Conservation (phyloP, 1,284 basidiomycete genomes). For the Stygiomarasmius scandens region DNA sequence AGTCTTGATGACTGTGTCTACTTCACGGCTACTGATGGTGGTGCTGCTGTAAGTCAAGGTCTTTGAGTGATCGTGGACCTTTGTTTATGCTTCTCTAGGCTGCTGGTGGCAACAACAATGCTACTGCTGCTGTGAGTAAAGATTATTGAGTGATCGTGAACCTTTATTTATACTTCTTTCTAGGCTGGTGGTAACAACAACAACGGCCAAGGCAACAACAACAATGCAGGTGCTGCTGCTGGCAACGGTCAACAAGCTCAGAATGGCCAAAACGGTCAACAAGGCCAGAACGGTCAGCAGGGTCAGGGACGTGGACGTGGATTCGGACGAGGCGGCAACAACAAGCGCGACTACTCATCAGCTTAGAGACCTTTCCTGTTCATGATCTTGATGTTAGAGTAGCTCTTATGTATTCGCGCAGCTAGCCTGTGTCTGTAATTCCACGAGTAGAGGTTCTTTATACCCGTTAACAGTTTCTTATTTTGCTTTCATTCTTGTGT, state of each 20-base stretch:
- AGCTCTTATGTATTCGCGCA: slow-evolving; percentile 1
- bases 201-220: neutral
- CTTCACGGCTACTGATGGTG: slow-evolving; percentile 20
- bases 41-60: slow-evolving; percentile 11
- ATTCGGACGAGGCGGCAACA: no score
- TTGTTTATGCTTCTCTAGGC: neutral
- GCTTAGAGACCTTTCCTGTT: neutral
- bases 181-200: neutral
- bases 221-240: slow-evolving; percentile 3
- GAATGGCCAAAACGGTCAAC: neutral
- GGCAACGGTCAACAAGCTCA: neutral
- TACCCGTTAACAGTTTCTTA: slow-evolving; percentile 8
- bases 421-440: slow-evolving; percentile 10
- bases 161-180: neutral
- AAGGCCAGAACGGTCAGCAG: neutral
- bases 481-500: neutral
- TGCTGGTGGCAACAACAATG: neutral
- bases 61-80: no score
- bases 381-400: slow-evolving; percentile 3
- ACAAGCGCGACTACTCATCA: neutral
- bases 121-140: no score
- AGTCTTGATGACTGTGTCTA: slow-evolving; percentile 42
- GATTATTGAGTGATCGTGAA: no score
- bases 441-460: slow-evolving; percentile 6
- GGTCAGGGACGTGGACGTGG: neutral